Conservation (phyloP, 2,329 filamentous ascomycete species). For the Drechslerella coelobrocha region DNA sequence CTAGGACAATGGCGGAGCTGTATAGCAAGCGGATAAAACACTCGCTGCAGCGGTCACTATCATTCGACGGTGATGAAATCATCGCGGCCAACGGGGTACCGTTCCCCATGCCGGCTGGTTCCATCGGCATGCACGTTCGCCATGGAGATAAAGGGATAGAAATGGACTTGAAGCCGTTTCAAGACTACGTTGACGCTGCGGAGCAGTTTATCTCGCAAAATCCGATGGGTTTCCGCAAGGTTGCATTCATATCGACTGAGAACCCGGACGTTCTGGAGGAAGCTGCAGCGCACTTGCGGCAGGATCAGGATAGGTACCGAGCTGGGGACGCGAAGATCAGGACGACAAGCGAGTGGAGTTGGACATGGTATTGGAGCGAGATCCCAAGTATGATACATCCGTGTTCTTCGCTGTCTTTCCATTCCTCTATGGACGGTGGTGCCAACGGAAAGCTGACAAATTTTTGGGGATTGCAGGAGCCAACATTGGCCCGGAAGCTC, state of each 20-base stretch:
- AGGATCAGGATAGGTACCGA: conserved; percentile 34
- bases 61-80: conserved; percentile 26
- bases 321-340: conserved; percentile 31
- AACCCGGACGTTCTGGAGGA: conserved; percentile 51
- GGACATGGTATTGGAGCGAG: conserved; percentile 53
- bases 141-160: conserved; percentile 53
- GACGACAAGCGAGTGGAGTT: conserved; percentile 46
- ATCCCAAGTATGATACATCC: conserved; percentile 52
- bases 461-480: conserved; percentile 31
- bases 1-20: conserved; percentile 43
- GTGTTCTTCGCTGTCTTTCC: background rate
- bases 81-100: conserved; percentile 38
- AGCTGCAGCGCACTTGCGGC: conserved; percentile 36
- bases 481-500: conserved; percentile 51
- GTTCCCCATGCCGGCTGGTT: conserved; percentile 52
- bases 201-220: conserved; percentile 52
- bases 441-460: too few species aligned
- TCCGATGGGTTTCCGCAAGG: conserved; percentile 49
- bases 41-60: conserved; percentile 28
- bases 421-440: background rate
- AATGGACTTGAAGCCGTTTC: conserved; percentile 51
- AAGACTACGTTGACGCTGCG: conserved; percentile 44
- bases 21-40: conserved; percentile 25
- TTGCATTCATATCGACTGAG: conserved; percentile 53
- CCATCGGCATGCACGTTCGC: conserved; percentile 53